Base-by-base conservation (phyloP, 1,284 basidiomycete genomes). In the Mycena citricolor region DNA sequence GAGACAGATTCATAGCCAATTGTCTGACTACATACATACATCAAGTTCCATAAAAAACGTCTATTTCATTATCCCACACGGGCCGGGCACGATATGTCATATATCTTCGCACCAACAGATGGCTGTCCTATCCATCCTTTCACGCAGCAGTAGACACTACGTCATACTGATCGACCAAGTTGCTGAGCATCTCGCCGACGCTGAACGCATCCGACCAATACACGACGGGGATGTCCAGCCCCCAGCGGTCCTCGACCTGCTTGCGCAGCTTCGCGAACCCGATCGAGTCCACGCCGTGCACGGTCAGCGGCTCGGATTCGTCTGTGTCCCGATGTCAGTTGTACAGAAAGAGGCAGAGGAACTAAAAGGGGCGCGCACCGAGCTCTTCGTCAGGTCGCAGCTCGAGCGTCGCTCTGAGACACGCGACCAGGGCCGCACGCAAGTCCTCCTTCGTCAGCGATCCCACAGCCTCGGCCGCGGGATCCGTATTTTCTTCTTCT, bases 161-260 rank as follows among this genome's bases (percentile, higher is more conserved):
- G n/a, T n/a, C n/a, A 59, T 42, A 42, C 21, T 48, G 40, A 23
- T 43, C 40, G 6, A 43, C 8, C n/a, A 48, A 22, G 17, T 36
- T 40, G 21, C 32, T 8, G 7, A 49, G 21, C 34, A 48, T 43
- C 6, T 34, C 26, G 26, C 11, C 11, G 2, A 48, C 26, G 11
- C 41, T 34, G 30, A 48, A 48, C 11, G 36, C 46, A 23, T 48
- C 46, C 2, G 40, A 43, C 46, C 41, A 48, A 24, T 43, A 48
- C 13, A 48, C 14, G 32, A 48, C 17, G 3, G 46, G 39, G 6
- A 48, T 13, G 12, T 48, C 34, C 12, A 48, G 41, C 14, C 41
- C 41, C 19, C 31, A 19, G 0, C 11, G 32, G 8, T 39, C 23
- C 24, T 42, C 41, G 10, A 48, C 25, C 4, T 28, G 25, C 13